Base-by-base conservation (phyloP, 495 filamentous ascomycete species). In the Parmelia sp. region DNA sequence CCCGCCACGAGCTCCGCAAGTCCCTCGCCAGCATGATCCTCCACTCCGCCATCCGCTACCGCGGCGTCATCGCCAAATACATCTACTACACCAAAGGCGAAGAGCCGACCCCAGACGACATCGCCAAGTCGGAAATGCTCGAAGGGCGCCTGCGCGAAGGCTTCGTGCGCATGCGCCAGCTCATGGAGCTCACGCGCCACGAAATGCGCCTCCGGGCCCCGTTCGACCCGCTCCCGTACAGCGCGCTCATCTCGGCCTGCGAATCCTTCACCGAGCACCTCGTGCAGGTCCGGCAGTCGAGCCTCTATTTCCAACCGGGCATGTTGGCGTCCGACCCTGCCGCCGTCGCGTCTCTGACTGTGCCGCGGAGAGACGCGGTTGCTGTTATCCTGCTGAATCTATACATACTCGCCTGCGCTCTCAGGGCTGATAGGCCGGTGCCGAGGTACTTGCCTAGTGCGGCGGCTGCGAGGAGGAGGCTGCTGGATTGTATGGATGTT, bases 211-310 rank as follows among this genome's bases (percentile, higher is more conserved):
- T 84, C 47, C 77, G 83, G 55, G 83, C 77, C 25, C 82, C 82
- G 3, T 85, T 85, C 63, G 73, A 85, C 65, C 77, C 80, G 8
- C 71, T 79, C 8, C 83, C 83, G 0, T 85, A 84, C 70, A 77
- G 74, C n/a, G 80, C 74, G 15, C 77, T 84, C 17, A 82, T 85
- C 39, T 75, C 79, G 61, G 72, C 77, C 25, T 82, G 78, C 59
- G 83, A 85, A 66, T 72, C 74, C 11, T 82, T 85, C 72, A 82
- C 85, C 61, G 82, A 84, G 65, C 81, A 83, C 60, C 76, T 85
- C 40, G 77, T 85, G 53, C 75, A 81, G 56, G 78, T 84, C 11
- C 82, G 83, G 11, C 81, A 85, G 64, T 80, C 81, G 14, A 78
- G 76, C n/a, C 67, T 84, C 29, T 84, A 82, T 63, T 86, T 83